Conservation (phyloP, 2,329 filamentous ascomycete species). For the Fusarium nanum region DNA sequence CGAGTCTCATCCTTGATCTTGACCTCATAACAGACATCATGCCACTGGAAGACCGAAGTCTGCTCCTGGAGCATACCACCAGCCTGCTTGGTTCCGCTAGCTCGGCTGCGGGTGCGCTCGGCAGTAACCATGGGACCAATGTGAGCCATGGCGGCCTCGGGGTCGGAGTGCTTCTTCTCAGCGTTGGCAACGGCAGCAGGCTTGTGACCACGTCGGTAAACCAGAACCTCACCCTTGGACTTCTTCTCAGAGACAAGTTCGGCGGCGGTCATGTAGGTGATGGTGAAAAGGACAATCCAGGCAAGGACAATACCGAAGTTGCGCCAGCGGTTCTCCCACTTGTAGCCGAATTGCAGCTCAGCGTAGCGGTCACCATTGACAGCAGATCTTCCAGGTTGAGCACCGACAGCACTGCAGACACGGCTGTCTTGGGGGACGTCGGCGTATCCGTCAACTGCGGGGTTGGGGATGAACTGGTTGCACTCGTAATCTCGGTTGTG, state of each 20-base stretch:
- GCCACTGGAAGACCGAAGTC: constrained; percentile 87
- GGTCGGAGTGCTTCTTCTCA: constrained; percentile 72
- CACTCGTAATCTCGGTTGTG: constrained; percentile 69
- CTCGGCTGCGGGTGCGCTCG: constrained; percentile 52
- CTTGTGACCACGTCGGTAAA: constrained; percentile 78
- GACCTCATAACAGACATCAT: constrained; percentile 80
- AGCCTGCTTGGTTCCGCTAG: constrained; percentile 52
- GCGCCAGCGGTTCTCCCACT: constrained; percentile 71
- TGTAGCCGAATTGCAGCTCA: constrained; percentile 62
- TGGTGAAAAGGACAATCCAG: constrained; percentile 71
- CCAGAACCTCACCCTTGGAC: constrained; percentile 80
- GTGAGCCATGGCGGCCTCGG: constrained; percentile 62
- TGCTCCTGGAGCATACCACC: constrained; percentile 63
- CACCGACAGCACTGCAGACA: constrained; percentile 61
- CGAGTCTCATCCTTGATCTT: constrained; percentile 82
- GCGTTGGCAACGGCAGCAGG: constrained; percentile 67
- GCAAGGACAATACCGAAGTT: constrained; percentile 77
- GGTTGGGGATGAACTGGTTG: constrained; percentile 57
- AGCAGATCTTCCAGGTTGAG: constrained; percentile 55
- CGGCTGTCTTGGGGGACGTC: constrained; percentile 45
- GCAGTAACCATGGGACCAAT: constrained; percentile 63
- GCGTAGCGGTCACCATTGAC: constrained; percentile 63
- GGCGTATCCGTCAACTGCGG: constrained; percentile 44
- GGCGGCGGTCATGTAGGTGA: constrained; percentile 71
- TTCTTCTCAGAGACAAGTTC: constrained; percentile 75